Conservation (phyloP, 345 rosid species). For the Ceriops zippeliana region DNA sequence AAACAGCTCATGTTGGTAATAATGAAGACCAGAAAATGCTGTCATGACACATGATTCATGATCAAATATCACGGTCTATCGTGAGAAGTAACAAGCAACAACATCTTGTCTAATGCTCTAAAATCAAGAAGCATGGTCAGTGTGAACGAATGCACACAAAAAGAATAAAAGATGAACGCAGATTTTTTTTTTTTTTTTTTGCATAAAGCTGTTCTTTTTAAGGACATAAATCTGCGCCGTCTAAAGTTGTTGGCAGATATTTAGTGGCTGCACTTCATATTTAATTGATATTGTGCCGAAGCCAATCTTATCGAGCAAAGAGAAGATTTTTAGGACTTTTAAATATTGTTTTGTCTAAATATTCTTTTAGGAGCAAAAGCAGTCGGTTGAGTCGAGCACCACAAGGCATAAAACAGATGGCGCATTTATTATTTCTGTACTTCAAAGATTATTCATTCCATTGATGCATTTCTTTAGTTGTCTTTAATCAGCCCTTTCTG, state of each 20-base stretch:
- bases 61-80: background rate
- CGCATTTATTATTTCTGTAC: background rate
- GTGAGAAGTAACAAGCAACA: background rate
- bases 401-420: conserved; percentile 10
- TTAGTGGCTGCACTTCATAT: conserved; percentile 1
- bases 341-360: conserved; percentile 28
- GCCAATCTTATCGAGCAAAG: conserved; percentile 68
- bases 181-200: background rate
- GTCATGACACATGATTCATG: background rate
- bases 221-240: background rate
- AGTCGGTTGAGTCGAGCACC: conserved; percentile 25
- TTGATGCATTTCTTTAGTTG: conserved; percentile 1
- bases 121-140: background rate
- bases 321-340: conserved; percentile 53
- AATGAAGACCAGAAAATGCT: conserved; percentile 19
- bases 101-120: background rate
- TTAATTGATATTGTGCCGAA: conserved; percentile 14
- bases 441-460: too few species aligned
- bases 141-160: background rate
- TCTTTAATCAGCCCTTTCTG: background rate
- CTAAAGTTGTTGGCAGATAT: conserved; percentile 5
- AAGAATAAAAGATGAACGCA: background rate
- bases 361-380: conserved; percentile 18
- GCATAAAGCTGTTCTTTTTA: background rate
- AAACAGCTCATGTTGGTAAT: conserved; percentile 16